Base-by-base conservation (phyloP, 106 monocot species). In the Xerophyta viscosa region DNA sequence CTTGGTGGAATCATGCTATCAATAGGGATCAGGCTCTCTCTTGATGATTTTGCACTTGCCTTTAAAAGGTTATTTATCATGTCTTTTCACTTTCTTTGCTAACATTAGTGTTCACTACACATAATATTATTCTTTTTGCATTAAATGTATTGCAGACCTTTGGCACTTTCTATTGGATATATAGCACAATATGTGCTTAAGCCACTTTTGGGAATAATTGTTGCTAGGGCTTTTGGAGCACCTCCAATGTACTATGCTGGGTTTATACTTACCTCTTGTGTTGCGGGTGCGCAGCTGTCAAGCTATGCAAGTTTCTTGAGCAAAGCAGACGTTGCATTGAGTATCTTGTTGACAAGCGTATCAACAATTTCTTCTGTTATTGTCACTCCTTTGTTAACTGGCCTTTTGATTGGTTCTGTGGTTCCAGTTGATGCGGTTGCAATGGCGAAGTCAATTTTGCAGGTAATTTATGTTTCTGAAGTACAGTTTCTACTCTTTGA, bases 1-100 rank as follows among this genome's bases (percentile, higher is more conserved):
- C 86, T 98, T 23, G 98, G 98, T 53, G 98, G 98, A 31, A 98
- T 98, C 43, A 98, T 98, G 98, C 72, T 98, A 12, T 98, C 98
- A 11, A 98, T 98, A 64, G 98, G 98, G 57, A 86, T 98, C 65
- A 79, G 41, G 28, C 63, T 96, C 8, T 96, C 92, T 7, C 11
- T 98, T 52, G 82, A 98, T 58, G 98, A 98, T 75, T 98, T 98
- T 58, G 68, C 90, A 15, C 79, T 98, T 60, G 98, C 82, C 33
- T 79, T 86, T 70, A 62, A 77, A 36, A 98, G 90, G 98, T 90
- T 31, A 27, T 11, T 60, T 29, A 48, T 37, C n/a, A n/a, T n/a
- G n/a, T 18, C 31, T 58, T 60, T 37, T 46, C 31, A 41, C 22
- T 36, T 31, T 61, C 28, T 18, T 6, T n/a, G n/a, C n/a, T n/a